Conservation (phyloP, 805 yeast genomes). For the Millerago galiae region DNA sequence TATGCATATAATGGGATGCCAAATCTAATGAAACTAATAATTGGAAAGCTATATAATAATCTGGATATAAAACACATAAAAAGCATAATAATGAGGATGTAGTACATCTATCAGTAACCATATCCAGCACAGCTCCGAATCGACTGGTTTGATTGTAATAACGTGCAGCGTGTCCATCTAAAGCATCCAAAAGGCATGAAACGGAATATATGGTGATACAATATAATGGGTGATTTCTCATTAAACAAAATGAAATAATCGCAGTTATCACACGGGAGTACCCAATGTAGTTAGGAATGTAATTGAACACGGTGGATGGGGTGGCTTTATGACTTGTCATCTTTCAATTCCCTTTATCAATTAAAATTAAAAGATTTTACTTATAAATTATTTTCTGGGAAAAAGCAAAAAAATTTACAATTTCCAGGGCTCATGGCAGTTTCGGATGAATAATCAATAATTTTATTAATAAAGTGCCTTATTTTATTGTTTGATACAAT, state of each 20-base stretch:
- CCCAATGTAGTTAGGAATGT: slow-evolving; percentile 90
- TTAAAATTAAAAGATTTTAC: too few relatives aligned
- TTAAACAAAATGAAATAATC: slow-evolving; percentile 67
- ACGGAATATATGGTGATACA: slow-evolving; percentile 76
- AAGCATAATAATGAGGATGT: slow-evolving; percentile 90
- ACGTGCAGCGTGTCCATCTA: slow-evolving; percentile 95
- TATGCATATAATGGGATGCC: slow-evolving; percentile 96
- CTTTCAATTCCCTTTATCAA: slow-evolving; percentile 4
- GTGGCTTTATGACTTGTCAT: slow-evolving; percentile 23
- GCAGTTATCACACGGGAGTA: slow-evolving; percentile 81
- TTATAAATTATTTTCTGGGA: too few relatives aligned
- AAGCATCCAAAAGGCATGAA: slow-evolving; percentile 90
- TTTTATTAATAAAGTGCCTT: too few relatives aligned
- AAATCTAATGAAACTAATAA: slow-evolving; percentile 75
- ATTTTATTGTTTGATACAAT: too few relatives aligned
- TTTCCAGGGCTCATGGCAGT: too few relatives aligned
- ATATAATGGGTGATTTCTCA: slow-evolving; percentile 77
- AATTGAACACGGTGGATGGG: slow-evolving; percentile 56
- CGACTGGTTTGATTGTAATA: slow-evolving; percentile 80
- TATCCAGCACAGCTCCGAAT: slow-evolving; percentile 95
- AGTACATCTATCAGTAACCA: slow-evolving; percentile 98
- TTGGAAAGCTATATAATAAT: slow-evolving; percentile 58
- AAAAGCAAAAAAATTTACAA: too few relatives aligned
- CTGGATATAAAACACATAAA: slow-evolving; percentile 74
- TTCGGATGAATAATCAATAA: too few relatives aligned